Evolutionary conservation across 148 eudicot species (phyloP).

Genomic region (Arctostaphylos glauca): DNA sequence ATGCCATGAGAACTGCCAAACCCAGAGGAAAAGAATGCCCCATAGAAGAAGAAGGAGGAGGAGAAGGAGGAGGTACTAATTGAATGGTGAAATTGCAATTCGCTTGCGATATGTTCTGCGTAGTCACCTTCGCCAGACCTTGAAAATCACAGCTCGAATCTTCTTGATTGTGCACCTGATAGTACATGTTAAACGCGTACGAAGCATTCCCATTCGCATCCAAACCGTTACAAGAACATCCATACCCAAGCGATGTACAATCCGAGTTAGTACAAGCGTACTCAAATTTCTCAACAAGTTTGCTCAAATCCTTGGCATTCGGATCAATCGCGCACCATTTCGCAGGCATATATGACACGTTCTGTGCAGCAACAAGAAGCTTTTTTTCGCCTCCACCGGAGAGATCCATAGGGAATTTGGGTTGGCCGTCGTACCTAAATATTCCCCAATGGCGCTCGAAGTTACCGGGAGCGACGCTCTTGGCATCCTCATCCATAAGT

Average conservation of each 20-base stretch:
- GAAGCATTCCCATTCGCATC: conserved; percentile 65
- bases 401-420: conserved; percentile 68
- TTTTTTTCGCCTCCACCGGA: conserved; percentile 38
- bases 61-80: conserved; percentile 36
- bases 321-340: conserved; percentile 72
- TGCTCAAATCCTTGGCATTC: conserved; percentile 54
- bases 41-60: not conserved
- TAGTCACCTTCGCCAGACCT: conserved; percentile 62
- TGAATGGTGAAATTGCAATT: conserved; percentile 78
- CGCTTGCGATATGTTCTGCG: conserved; percentile 57
- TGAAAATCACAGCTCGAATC: conserved; percentile 54
- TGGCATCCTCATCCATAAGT: conserved; percentile 79
- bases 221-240: conserved; percentile 70
- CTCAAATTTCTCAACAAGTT: conserved; percentile 50
- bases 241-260: conserved; percentile 78
- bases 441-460: conserved; percentile 96
- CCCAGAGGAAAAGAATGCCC: conserved; percentile 15
- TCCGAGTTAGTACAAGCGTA: conserved; percentile 69
- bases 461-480: conserved; percentile 69
- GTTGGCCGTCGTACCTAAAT: conserved; percentile 80
- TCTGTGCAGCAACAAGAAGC: conserved; percentile 53
- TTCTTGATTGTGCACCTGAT: conserved; percentile 60
- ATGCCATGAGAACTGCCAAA: conserved; percentile 15
- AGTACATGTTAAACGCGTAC: conserved; percentile 76
- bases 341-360: conserved; percentile 53